Conservation (phyloP, 2,329 filamentous ascomycete genomes). For the Balansia obtecta region DNA sequence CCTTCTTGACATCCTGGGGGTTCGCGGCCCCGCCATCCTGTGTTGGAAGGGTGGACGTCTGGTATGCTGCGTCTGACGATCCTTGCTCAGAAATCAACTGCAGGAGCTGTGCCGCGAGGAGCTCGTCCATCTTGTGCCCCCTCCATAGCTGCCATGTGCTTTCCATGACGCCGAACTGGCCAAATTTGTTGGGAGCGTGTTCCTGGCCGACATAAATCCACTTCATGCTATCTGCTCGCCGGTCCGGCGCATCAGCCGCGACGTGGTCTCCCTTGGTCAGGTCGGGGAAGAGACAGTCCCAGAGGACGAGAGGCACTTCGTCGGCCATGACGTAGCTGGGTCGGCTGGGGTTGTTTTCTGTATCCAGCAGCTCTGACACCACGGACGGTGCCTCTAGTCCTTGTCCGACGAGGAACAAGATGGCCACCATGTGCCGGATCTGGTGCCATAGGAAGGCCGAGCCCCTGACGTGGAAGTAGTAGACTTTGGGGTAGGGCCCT, state of each 20-base stretch:
- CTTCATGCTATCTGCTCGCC: constrained; percentile 44
- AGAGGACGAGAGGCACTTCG: constrained; percentile 81
- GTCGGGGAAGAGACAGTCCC: constrained; percentile 83
- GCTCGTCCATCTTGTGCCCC: constrained; percentile 77
- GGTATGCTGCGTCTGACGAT: neutral
- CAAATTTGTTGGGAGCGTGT: constrained; percentile 45
- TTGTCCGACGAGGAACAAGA: constrained; percentile 89
- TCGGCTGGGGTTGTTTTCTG: constrained; percentile 55
- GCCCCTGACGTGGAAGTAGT: constrained; percentile 78
- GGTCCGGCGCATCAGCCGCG: constrained; percentile 8
- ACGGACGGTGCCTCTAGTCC: constrained; percentile 66
- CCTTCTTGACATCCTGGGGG: constrained; percentile 21
- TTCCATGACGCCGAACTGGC: constrained; percentile 54
- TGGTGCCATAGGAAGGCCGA: constrained; percentile 97
- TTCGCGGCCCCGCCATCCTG: neutral
- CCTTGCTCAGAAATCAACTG: constrained; percentile 41
- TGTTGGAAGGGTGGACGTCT: neutral
- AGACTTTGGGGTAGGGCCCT: constrained; percentile 49
- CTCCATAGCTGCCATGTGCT: constrained; percentile 77
- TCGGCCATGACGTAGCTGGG: constrained; percentile 86
- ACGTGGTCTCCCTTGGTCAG: neutral
- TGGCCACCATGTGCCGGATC: constrained; percentile 83
- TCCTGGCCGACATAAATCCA: constrained; percentile 75
- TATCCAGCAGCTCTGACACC: constrained; percentile 63
- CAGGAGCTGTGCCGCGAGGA: constrained; percentile 64